Evolutionary conservation across 2,329 filamentous ascomycete genomes (phyloP).

Genomic region (Alternaria brassicae): DNA sequence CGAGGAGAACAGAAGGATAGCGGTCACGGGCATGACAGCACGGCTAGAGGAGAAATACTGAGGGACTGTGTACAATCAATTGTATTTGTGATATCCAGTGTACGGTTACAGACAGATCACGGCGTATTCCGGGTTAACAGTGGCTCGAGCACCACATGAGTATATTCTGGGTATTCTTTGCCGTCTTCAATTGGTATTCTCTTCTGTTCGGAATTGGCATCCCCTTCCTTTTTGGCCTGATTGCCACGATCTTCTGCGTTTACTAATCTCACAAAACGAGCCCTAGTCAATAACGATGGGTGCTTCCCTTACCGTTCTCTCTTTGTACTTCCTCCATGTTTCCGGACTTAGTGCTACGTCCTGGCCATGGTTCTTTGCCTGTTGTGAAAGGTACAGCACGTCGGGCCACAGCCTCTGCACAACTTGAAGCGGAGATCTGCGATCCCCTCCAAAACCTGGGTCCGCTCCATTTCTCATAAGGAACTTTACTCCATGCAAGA

Average conservation of each 20-base stretch:
- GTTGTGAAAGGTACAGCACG: not conserved
- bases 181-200: not conserved
- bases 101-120: not conserved
- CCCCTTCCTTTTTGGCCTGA: not conserved
- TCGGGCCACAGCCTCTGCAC: not conserved
- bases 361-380: not conserved
- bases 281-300: not conserved
- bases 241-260: not conserved
- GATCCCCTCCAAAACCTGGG: not conserved
- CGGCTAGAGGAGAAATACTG: constrained; percentile 44
- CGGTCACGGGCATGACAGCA: constrained; percentile 45
- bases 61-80: constrained; percentile 3
- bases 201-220: not conserved
- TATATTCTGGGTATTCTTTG: not conserved
- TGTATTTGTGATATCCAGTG: constrained; percentile 10
- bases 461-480: constrained; percentile 4
- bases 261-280: not conserved
- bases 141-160: not conserved
- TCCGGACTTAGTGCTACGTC: not conserved
- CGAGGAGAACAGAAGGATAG: constrained; percentile 18
- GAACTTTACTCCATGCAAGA: not conserved
- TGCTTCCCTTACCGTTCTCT: not conserved
- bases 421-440: not conserved
- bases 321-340: not conserved
- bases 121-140: constrained; percentile 4